Evolutionary conservation across 1,284 basidiomycete species (phyloP), one percentile per base, ranked within the genome.

Genomic region (Hemileia vastatrix): DNA sequence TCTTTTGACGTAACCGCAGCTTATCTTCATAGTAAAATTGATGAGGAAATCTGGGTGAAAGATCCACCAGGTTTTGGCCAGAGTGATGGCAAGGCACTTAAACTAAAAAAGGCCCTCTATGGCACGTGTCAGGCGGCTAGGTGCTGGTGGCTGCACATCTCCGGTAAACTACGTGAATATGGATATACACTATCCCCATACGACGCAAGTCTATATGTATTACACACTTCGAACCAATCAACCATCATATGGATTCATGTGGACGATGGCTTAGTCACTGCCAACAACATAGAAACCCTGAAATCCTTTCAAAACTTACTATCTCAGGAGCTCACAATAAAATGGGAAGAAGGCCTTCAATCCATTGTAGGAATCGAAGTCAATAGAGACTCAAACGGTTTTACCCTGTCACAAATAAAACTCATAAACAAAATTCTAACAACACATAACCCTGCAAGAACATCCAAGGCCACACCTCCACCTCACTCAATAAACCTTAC

Each of bases 71-170:
- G n/a, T n/a, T n/a, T n/a, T n/a, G n/a, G n/a, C n/a, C n/a, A n/a
- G 36, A 6, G 36, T 43, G 0, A 59, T 51, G 9, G 49, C 57
- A 24, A 43, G 36, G 6, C n/a, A 43, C 36, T 6, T n/a, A 43
- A 43, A 43, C 8, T n/a, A 43, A 8, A 8, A n/a, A 8, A 43
- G 36, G 36, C 36, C n/a, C 18, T 59, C 6, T 59, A 59, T 15
- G 49, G 49, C 5, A 52, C 49, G 0, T 18, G 27, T 3, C 57
- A 59, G n/a, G 57, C 48, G 0, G 57, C 33, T 15, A 8, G 57
- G 2, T 59, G 57, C n/a, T 59, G 57, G 57, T 59, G 57, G 57
- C 18, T 40, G 32, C 49, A 59, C 36, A 8, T 59, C 1, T 0
- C 4, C 1, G 15, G 13, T 0, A 52, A n/a, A 0, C 23, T 59